Evolutionary conservation across 352 stramenopile genomes (phyloP).

Genomic region (Pelagophyceae sp.): DNA sequence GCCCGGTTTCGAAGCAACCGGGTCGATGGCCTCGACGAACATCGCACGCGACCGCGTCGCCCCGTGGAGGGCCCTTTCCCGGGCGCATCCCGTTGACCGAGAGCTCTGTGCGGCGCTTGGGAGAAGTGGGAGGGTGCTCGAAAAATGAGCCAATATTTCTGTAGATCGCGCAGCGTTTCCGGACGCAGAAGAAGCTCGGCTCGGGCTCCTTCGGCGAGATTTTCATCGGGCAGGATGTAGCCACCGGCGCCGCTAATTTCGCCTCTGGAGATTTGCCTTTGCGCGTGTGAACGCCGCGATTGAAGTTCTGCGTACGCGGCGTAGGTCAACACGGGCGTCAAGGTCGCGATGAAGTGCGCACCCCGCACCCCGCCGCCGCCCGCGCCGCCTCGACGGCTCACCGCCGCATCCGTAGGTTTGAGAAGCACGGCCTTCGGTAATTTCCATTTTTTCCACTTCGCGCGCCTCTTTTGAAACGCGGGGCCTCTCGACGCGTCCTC

Average conservation of each 20-base stretch:
- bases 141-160: too few relatives aligned
- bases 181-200: constrained; percentile 64
- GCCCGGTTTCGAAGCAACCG: too few relatives aligned
- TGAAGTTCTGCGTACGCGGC: background rate
- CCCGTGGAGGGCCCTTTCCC: background rate
- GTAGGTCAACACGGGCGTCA: constrained; percentile 14
- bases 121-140: too few relatives aligned
- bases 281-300: background rate
- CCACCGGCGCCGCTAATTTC: constrained; percentile 42
- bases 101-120: too few relatives aligned
- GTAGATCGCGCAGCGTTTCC: constrained; percentile 11
- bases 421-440: constrained; percentile 62
- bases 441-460: background rate
- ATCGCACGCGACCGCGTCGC: background rate
- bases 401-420: too few relatives aligned
- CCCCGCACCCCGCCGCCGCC: background rate
- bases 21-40: background rate
- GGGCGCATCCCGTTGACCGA: background rate
- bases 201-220: constrained; percentile 96
- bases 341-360: constrained; percentile 60
- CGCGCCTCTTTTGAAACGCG: background rate
- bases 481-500: background rate
- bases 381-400: background rate
- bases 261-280: constrained; percentile 5
- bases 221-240: constrained; percentile 84